Evolutionary conservation across 805 yeast genomes (phyloP).

Genomic region (Candida fluviatilis): DNA sequence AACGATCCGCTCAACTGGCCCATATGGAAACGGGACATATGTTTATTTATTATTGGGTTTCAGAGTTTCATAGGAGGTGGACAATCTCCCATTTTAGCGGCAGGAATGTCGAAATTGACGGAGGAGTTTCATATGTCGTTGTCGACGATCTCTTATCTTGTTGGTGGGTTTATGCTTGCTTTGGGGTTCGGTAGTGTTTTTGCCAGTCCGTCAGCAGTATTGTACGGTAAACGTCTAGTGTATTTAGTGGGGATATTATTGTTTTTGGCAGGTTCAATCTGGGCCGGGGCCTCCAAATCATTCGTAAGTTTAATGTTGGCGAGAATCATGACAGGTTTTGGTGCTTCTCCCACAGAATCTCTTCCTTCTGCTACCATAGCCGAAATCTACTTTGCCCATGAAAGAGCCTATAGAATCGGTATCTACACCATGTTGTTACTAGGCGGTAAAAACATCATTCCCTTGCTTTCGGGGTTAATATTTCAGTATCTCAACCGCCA

Average conservation of each 20-base stretch:
- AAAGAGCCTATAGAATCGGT: slow-evolving; percentile 57
- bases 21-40: slow-evolving; percentile 51
- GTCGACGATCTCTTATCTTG: slow-evolving; percentile 46
- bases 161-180: slow-evolving; percentile 56
- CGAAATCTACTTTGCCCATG: slow-evolving; percentile 58
- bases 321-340: slow-evolving; percentile 55
- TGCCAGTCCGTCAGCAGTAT: slow-evolving; percentile 53
- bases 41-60: slow-evolving; percentile 49
- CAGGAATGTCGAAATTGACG: slow-evolving; percentile 44
- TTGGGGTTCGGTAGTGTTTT: slow-evolving; percentile 56
- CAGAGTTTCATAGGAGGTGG: slow-evolving; percentile 62
- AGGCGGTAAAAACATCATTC: slow-evolving; percentile 61
- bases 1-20: slow-evolving; percentile 71
- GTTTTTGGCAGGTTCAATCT: slow-evolving; percentile 48
- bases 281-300: slow-evolving; percentile 48
- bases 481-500: slow-evolving; percentile 47
- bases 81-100: slow-evolving; percentile 56
- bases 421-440: slow-evolving; percentile 52
- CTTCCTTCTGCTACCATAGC: slow-evolving; percentile 58
- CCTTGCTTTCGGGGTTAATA: slow-evolving; percentile 51
- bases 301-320: slow-evolving; percentile 55
- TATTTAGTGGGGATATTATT: slow-evolving; percentile 46
- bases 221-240: slow-evolving; percentile 55
- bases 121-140: slow-evolving; percentile 40
- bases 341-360: slow-evolving; percentile 58